A percentile compares a stretch with the other conserved stretches of the same genome.
These are phyloP conservation scores for Fomitopsis betulina DNA, from an alignment of 1,284 basidiomycete species.

Conservation along the genomic window DNA sequence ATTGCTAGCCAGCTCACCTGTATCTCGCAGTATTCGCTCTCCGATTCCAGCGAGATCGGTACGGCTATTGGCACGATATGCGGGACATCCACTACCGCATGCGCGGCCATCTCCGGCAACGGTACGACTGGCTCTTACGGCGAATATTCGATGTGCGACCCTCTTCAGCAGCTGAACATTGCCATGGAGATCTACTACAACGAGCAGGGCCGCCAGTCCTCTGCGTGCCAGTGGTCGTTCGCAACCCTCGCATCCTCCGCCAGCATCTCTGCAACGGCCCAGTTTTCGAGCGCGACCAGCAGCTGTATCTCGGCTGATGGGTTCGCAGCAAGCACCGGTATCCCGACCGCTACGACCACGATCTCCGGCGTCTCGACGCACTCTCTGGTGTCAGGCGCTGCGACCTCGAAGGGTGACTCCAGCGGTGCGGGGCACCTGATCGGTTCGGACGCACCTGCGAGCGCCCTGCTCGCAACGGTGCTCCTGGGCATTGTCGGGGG, in stretches of 20 bases:
- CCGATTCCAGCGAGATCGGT: slow-evolving; percentile 2
- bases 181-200: slow-evolving; percentile 9
- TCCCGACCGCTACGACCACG: slow-evolving; percentile 4
- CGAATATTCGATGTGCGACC: slow-evolving; percentile 3
- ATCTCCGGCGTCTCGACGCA: slow-evolving; percentile 3
- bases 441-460: not conserved
- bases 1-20: slow-evolving; percentile 3
- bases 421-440: not conserved
- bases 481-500: slow-evolving; percentile 4
- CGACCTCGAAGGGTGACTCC: not conserved
- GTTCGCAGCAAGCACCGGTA: slow-evolving; percentile 2
- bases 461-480: slow-evolving; percentile 2
- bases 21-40: slow-evolving; percentile 3
- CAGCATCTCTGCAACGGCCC: not conserved
- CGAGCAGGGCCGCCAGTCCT: slow-evolving; percentile 3
- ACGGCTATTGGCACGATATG: slow-evolving; percentile 7
- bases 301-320: not conserved
- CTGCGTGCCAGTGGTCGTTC: slow-evolving; percentile 8
- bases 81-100: not conserved
- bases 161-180: slow-evolving; percentile 8
- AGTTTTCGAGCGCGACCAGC: slow-evolving; percentile 5
- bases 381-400: not conserved
- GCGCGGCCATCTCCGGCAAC: slow-evolving; percentile 1
- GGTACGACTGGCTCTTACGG: slow-evolving; percentile 6
- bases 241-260: not conserved